Evolutionary conservation across 1,139 yeast species (phyloP), one percentile per base, ranked within the genome.

Genomic region (Kodamaea fungicola): DNA sequence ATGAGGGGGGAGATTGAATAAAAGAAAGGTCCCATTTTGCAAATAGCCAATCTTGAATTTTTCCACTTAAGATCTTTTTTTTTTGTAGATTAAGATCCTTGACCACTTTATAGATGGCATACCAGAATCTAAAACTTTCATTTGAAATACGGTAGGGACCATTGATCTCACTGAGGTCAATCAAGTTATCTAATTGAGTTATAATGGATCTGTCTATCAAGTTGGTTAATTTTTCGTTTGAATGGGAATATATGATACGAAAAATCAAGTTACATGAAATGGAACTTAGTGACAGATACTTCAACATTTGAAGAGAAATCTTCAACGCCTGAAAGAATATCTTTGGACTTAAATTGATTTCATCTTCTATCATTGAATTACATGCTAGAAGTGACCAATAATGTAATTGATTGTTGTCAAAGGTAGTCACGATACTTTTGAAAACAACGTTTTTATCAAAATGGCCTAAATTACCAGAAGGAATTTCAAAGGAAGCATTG

Each of bases 41-140:
- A 0, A 61, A 33, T 3, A 78, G 32, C 88, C 88, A 82, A 12
- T 64, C 60, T 4, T 63, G 50, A 1, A 47, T 39, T 32, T 42
- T 35, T n/a, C 40, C 31, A 6, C 41, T 36, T 2, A 49, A 26
- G 7, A 34, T 35, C 10, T 12, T 12, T 7, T 21, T 32, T 30
- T 45, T 46, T 10, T 23, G 32, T 13, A 63, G 51, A 28, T 61
- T 62, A 27, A 64, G 55, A 3, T 52, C 54, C 26, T 56, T 55
- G 8, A 71, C 63, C 6, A 74, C 47, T n/a, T 56, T 55, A 19
- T 65, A 54, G 6, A 76, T 45, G 0, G 67, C 50, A 37, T 64
- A 55, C 89, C 90, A 83, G 42, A 82, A 76, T 12, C 54, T 49
- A 32, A 78, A 60, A 6, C 83, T 63, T 38, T 71, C 75, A 32